Conservation (phyloP, 768 basidiomycete species). For the Phallus indusiatus region DNA sequence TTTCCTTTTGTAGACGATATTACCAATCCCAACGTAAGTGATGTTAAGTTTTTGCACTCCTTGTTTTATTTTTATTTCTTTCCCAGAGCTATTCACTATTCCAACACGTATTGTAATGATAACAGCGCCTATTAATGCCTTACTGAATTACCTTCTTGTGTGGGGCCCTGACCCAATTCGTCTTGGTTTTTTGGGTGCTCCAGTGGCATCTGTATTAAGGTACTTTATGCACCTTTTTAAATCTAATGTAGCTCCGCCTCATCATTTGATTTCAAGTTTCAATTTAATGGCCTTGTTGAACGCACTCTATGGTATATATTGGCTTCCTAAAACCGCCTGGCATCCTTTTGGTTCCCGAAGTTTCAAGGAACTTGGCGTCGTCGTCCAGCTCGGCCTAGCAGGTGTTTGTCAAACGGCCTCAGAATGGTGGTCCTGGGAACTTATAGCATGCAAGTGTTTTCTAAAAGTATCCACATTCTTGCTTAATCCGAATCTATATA, state of each 20-base stretch:
- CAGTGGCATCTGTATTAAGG: slow-evolving; percentile 70
- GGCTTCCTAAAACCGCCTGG: slow-evolving; percentile 71
- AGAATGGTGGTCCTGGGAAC: slow-evolving; percentile 99
- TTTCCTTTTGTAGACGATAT: slow-evolving; percentile 40
- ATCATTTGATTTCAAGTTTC: slow-evolving; percentile 33
- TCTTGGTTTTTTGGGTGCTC: slow-evolving; percentile 88
- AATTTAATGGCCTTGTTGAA: slow-evolving; percentile 68
- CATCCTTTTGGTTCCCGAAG: slow-evolving; percentile 55
- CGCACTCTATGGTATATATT: slow-evolving; percentile 52
- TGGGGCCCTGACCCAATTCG: slow-evolving; percentile 77
- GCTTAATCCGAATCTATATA: neutral
- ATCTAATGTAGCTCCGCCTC: neutral
- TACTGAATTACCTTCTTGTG: slow-evolving; percentile 81
- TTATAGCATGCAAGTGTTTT: slow-evolving; percentile 41
- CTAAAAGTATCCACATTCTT: neutral
- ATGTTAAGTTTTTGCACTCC: neutral
- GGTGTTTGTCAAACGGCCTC: slow-evolving; percentile 80
- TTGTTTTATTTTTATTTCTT: neutral
- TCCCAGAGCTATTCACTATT: slow-evolving; percentile 62
- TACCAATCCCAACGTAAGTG: slow-evolving; percentile 73
- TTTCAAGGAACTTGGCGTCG: slow-evolving; percentile 57
- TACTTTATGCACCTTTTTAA: neutral
- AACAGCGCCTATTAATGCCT: slow-evolving; percentile 77
- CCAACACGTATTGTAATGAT: slow-evolving; percentile 78
- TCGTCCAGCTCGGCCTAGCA: slow-evolving; percentile 70